Conservation (phyloP, 768 basidiomycete species). For the Mycena maculata region DNA sequence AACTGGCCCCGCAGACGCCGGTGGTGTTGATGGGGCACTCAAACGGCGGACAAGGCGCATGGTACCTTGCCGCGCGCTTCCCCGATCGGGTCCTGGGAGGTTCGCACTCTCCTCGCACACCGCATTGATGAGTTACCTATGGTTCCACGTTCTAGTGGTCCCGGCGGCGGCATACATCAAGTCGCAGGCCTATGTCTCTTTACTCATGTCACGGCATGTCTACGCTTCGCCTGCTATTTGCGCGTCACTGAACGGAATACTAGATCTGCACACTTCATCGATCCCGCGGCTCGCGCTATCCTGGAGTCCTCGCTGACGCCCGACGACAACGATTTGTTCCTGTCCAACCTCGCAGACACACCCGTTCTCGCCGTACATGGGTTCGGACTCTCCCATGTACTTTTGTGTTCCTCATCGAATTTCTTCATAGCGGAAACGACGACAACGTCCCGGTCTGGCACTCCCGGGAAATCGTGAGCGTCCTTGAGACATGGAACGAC, state of each 20-base stretch:
- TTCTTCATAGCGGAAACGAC: constrained; percentile 70
- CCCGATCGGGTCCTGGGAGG: constrained; percentile 81
- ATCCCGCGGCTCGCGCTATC: constrained; percentile 78
- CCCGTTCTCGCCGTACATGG: constrained; percentile 85
- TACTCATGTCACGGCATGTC: constrained; percentile 70
- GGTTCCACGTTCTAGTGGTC: constrained; percentile 57
- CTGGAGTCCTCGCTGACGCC: constrained; percentile 80
- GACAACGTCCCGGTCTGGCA: constrained; percentile 93
- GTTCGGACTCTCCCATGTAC: constrained; percentile 49
- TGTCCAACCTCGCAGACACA: constrained; percentile 79
- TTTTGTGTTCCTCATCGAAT: not conserved
- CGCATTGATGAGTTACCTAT: not conserved
- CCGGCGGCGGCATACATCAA: constrained; percentile 89
- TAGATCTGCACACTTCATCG: constrained; percentile 80
- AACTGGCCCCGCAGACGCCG: constrained; percentile 50
- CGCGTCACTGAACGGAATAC: not conserved
- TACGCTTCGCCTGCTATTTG: not conserved
- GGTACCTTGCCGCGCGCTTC: constrained; percentile 81
- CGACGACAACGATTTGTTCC: constrained; percentile 89
- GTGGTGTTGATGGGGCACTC: constrained; percentile 90
- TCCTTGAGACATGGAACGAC: constrained; percentile 68
- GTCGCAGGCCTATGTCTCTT: constrained; percentile 86
- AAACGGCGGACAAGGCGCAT: constrained; percentile 92
- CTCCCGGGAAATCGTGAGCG: constrained; percentile 70
- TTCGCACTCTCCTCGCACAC: constrained; percentile 40